Conservation (phyloP, 2,329 filamentous ascomycete species). For the Ophiostoma quercus region DNA sequence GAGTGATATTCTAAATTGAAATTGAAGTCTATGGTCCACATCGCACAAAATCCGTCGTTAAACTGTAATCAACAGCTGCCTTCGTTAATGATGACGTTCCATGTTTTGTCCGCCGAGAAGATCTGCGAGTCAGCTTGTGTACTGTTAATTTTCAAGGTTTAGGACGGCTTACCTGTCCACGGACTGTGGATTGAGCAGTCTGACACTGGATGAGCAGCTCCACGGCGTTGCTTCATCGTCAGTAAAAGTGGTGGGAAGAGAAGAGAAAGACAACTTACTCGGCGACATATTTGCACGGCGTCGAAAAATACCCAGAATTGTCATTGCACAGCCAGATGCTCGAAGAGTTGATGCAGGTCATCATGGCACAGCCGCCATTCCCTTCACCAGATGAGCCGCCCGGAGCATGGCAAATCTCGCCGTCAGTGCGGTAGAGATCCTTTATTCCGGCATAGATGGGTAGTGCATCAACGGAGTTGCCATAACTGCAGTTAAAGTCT, state of each 20-base stretch:
- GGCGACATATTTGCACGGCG: background rate
- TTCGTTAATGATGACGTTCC: slow-evolving; percentile 19
- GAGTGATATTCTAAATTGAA: background rate
- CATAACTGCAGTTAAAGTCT: slow-evolving; percentile 16
- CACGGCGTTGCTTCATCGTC: background rate
- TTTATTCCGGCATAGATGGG: slow-evolving; percentile 16
- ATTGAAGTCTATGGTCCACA: background rate
- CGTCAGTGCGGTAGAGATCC: slow-evolving; percentile 15
- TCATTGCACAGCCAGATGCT: slow-evolving; percentile 13
- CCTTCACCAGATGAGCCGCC: slow-evolving; percentile 8
- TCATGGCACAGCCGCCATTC: slow-evolving; percentile 18
- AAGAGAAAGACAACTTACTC: background rate
- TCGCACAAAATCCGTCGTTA: background rate
- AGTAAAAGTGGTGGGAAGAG: background rate
- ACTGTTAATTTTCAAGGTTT: background rate
- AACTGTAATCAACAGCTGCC: background rate
- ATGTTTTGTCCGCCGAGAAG: background rate
- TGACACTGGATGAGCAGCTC: background rate
- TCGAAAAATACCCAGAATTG: background rate
- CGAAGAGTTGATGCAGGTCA: slow-evolving; percentile 10
- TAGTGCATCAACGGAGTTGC: slow-evolving; percentile 11
- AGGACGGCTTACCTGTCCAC: background rate
- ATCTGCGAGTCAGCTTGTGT: background rate
- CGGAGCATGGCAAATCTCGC: background rate
- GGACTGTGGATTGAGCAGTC: background rate